A percentile compares a stretch with the other conserved stretches of the same genome.
phyloP scores from a whole-genome alignment of 345 rosid genomes.

The Salix exigua region DNA sequence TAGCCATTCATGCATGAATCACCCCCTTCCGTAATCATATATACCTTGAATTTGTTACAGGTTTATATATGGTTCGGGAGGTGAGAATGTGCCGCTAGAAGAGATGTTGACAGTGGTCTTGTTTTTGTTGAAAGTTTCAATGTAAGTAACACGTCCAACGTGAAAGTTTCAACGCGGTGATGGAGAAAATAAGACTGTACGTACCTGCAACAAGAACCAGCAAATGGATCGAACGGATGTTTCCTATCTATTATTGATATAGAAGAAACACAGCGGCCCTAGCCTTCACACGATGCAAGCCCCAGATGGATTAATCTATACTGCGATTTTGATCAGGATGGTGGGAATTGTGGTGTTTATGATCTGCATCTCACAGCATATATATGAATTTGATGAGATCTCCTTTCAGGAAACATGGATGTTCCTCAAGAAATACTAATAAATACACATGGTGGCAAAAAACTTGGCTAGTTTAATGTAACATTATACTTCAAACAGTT shows the following conservation, averaged over 20 bases:
- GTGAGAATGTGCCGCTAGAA: conserved; percentile 11
- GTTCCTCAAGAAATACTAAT: background rate
- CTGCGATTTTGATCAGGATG: background rate
- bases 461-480: background rate
- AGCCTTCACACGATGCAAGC: too few relatives aligned
- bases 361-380: background rate
- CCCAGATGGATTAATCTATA: background rate
- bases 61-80: background rate
- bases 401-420: background rate
- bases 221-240: background rate
- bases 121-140: conserved; percentile 25
- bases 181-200: conserved; percentile 3
- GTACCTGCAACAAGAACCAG: background rate
- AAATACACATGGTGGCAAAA: background rate
- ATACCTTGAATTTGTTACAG: conserved; percentile 15
- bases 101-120: conserved; percentile 10
- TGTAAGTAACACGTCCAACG: background rate
- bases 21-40: background rate
- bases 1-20: background rate
- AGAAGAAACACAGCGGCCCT: too few relatives aligned
- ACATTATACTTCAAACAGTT: background rate
- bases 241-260: too few relatives aligned
- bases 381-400: background rate
- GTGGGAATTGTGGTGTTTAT: background rate
- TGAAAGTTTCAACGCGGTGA: conserved; percentile 7